phyloP scores from a whole-genome alignment of 2,329 filamentous ascomycete species.

The Exophiala calicioides region DNA sequence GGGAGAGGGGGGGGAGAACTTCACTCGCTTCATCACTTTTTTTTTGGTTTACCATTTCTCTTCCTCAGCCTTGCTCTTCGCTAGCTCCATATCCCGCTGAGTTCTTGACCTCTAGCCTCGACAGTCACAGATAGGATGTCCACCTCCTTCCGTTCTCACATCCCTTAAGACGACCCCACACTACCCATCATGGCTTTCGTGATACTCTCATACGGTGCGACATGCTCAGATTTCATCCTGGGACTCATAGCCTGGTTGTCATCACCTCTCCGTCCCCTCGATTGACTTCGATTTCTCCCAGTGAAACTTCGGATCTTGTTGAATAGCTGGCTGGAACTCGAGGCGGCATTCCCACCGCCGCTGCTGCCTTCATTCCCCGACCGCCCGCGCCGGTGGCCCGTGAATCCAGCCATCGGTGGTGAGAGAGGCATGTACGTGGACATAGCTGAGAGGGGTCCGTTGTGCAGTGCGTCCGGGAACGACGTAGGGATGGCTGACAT shows the following conservation, averaged over 20 bases:
- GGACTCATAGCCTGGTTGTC: conserved; percentile 27
- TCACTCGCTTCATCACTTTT: too few species aligned
- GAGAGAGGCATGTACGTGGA: too few species aligned
- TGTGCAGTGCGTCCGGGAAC: conserved; percentile 31
- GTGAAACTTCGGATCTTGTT: conserved; percentile 56
- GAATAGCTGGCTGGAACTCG: conserved; percentile 46
- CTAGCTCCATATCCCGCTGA: too few species aligned
- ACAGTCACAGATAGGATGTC: too few species aligned
- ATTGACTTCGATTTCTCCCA: conserved; percentile 61
- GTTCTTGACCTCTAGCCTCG: too few species aligned
- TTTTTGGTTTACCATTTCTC: too few species aligned
- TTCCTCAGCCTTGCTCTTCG: too few species aligned
- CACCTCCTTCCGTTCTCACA: neutral
- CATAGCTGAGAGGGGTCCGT: conserved; percentile 36
- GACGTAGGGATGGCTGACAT: conserved; percentile 38
- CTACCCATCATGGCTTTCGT: conserved; percentile 16
- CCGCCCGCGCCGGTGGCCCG: conserved; percentile 51
- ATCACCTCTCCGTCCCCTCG: conserved; percentile 47
- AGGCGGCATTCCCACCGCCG: conserved; percentile 4
- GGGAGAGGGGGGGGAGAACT: too few species aligned
- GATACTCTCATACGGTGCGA: conserved; percentile 25
- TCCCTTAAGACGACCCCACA: neutral
- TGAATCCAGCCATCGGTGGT: too few species aligned
- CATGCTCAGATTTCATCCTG: conserved; percentile 13
- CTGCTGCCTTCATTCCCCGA: conserved; percentile 56